Conservation (phyloP, 2,329 filamentous ascomycete species). For the Colletotrichum simmondsii region DNA sequence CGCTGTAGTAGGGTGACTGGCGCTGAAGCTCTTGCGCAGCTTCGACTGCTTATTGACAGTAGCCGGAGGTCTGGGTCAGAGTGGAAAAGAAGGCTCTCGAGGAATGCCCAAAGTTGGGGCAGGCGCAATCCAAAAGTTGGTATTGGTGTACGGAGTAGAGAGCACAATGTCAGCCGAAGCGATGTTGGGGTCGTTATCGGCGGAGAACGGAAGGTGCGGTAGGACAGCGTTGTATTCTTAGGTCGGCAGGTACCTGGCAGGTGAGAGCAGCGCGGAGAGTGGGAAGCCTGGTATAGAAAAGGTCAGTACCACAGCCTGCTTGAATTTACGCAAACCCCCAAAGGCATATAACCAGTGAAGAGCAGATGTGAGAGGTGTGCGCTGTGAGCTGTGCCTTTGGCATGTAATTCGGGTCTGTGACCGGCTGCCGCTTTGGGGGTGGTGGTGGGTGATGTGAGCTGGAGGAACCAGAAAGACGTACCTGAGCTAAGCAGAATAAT, state of each 20-base stretch:
- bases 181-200: slow-evolving; percentile 22
- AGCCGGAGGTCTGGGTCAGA: too few relatives aligned
- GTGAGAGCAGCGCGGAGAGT: neutral
- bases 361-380: neutral
- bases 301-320: slow-evolving; percentile 7
- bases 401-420: neutral
- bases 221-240: slow-evolving; percentile 4
- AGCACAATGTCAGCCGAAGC: slow-evolving; percentile 18
- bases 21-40: neutral
- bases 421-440: slow-evolving; percentile 1
- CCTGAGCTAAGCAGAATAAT: slow-evolving; percentile 21
- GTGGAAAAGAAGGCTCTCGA: neutral
- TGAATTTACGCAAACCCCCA: neutral
- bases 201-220: slow-evolving; percentile 19
- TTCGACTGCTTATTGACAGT: neutral
- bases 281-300: neutral
- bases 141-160: slow-evolving; percentile 18
- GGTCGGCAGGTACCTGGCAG: neutral
- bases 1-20: neutral
- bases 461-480: neutral
- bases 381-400: neutral
- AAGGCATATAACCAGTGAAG: neutral
- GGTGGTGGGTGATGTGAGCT: neutral
- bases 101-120: neutral
- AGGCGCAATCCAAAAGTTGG: neutral